phyloP scores from a whole-genome alignment of 1,284 basidiomycete genomes.

The Volvariella surrecta region DNA sequence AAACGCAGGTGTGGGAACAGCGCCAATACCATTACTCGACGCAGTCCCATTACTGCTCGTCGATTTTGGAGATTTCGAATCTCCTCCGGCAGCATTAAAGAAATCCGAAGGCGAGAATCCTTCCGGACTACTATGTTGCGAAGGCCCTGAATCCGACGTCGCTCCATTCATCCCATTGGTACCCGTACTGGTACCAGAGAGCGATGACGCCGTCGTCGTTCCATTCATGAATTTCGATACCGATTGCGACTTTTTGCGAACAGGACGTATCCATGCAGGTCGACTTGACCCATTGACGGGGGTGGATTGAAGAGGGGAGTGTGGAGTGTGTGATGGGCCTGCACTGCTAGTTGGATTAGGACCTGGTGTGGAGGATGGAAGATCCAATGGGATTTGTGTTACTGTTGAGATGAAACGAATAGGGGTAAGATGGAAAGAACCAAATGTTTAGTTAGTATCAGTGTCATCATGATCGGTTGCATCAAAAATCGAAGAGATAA shows the following conservation, averaged over 20 bases:
- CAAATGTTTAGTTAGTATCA: conserved; percentile 5
- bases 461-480: neutral
- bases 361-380: conserved; percentile 36
- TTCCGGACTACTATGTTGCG: conserved; percentile 56
- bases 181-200: too few relatives aligned
- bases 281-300: conserved; percentile 39
- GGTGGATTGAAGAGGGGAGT: conserved; percentile 9
- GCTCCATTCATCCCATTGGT: too few relatives aligned
- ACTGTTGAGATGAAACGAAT: conserved; percentile 34
- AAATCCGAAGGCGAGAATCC: conserved; percentile 56
- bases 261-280: conserved; percentile 82
- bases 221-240: too few relatives aligned
- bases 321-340: conserved; percentile 1
- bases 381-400: conserved; percentile 80
- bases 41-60: too few relatives aligned
- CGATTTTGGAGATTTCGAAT: conserved; percentile 14
- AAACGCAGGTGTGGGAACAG: conserved; percentile 5
- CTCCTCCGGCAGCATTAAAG: conserved; percentile 31
- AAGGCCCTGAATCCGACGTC: conserved; percentile 29
- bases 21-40: too few relatives aligned
- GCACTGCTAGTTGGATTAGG: neutral
- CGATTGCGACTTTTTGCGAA: conserved; percentile 55
- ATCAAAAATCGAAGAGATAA: conserved; percentile 8
- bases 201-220: neutral
- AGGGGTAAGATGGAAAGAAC: conserved; percentile 1